These are phyloP conservation scores for Vigna mungo DNA, from an alignment of 306 rosid genomes.

Conservation along the genomic window DNA sequence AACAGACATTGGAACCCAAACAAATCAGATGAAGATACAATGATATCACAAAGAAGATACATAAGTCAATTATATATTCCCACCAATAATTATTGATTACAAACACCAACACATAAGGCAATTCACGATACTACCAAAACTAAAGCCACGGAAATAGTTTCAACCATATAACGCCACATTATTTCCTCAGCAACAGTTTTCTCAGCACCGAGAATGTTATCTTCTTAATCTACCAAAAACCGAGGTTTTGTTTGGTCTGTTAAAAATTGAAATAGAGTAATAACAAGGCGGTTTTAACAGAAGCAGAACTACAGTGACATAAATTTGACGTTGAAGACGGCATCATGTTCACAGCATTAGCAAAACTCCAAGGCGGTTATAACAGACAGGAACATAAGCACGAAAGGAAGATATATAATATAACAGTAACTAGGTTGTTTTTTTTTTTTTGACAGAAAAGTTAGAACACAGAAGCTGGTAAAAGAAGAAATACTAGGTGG, in stretches of 20 bases:
- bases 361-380: not conserved
- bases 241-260: not conserved
- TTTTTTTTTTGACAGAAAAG: too few species aligned
- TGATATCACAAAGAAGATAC: conserved; percentile 18
- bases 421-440: not conserved
- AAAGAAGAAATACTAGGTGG: too few species aligned
- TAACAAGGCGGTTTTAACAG: not conserved
- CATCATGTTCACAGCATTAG: not conserved
- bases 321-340: not conserved
- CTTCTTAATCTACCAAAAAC: not conserved
- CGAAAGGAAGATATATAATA: not conserved
- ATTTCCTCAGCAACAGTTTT: not conserved
- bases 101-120: not conserved
- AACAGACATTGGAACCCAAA: conserved; percentile 37
- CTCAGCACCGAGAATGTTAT: conserved; percentile 1
- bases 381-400: not conserved
- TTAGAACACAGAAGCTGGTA: too few species aligned
- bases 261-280: not conserved
- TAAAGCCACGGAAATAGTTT: conserved; percentile 42
- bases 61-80: not conserved
- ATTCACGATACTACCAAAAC: conserved; percentile 31
- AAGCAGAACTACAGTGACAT: not conserved
- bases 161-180: conserved; percentile 36
- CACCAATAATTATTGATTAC: conserved; percentile 5
- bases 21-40: conserved; percentile 36